Conservation (phyloP, 169 alveolate species). For the Cryptosporidium ryanae region DNA sequence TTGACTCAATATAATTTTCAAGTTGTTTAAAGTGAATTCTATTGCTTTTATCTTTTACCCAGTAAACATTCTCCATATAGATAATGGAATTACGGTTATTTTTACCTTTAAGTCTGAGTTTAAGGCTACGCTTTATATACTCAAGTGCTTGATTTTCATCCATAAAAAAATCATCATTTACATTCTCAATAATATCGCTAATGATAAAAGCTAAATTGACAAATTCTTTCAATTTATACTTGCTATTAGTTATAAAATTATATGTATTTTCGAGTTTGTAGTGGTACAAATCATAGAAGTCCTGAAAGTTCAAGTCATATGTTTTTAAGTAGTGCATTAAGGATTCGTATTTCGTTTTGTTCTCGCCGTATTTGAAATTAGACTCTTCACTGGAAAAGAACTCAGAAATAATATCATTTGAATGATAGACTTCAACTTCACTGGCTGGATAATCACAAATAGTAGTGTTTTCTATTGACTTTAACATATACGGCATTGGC, state of each 20-base stretch:
- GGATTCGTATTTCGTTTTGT: not conserved
- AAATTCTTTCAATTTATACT: not conserved
- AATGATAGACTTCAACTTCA: not conserved
- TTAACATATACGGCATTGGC: too few relatives aligned
- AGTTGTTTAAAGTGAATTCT: slow-evolving; percentile 2
- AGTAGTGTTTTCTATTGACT: not conserved
- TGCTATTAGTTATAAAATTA: not conserved
- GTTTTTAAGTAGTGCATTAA: slow-evolving; percentile 14
- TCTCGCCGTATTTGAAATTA: not conserved
- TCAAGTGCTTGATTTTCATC: not conserved
- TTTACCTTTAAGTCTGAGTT: not conserved
- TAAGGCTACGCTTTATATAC: not conserved
- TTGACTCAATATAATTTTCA: slow-evolving; percentile 20
- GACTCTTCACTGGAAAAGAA: not conserved
- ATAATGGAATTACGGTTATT: not conserved
- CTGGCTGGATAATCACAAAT: not conserved
- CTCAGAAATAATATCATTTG: not conserved
- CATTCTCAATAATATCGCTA: not conserved
- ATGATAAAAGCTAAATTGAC: slow-evolving; percentile 4
- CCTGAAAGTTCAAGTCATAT: slow-evolving; percentile 1
- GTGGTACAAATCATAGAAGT: slow-evolving; percentile 21
- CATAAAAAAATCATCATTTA: not conserved
- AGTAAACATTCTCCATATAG: not conserved
- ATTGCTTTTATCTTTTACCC: not conserved
- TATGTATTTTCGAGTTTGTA: not conserved